A percentile compares a stretch with the other conserved stretches of the same genome.
These are phyloP conservation scores for Akanthomyces uredinophilus DNA, from an alignment of 2,329 filamentous ascomycete species.

Conservation along the genomic window DNA sequence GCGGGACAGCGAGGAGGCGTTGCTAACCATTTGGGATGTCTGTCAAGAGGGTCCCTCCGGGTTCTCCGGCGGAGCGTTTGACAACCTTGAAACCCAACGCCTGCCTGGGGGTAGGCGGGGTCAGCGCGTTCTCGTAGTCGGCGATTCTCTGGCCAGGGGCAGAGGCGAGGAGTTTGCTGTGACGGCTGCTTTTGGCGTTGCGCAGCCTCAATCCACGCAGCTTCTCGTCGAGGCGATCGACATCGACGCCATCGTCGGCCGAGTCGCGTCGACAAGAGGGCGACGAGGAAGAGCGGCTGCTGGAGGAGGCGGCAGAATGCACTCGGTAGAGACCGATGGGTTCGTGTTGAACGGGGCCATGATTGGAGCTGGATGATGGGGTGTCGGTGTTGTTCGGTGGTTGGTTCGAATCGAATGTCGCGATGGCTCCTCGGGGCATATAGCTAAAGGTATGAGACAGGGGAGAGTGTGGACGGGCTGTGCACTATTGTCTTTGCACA, in stretches of 20 bases:
- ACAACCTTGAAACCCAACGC: constrained; percentile 51
- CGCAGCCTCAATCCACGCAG: constrained; percentile 48
- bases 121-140: constrained; percentile 57
- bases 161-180: constrained; percentile 18
- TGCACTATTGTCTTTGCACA: constrained; percentile 48
- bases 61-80: constrained; percentile 38
- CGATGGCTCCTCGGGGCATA: constrained; percentile 58
- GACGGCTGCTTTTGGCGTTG: constrained; percentile 24
- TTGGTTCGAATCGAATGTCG: constrained; percentile 39
- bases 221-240: constrained; percentile 43
- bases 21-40: constrained; percentile 79
- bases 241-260: constrained; percentile 29
- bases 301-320: constrained; percentile 29
- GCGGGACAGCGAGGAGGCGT: neutral
- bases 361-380: constrained; percentile 39
- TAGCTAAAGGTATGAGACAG: constrained; percentile 42
- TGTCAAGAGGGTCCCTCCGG: constrained; percentile 39
- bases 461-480: constrained; percentile 38
- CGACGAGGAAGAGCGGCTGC: constrained; percentile 33
- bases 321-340: constrained; percentile 33
- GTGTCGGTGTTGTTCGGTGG: constrained; percentile 32
- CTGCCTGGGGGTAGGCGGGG: constrained; percentile 41
- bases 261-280: constrained; percentile 25
- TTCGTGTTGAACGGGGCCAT: constrained; percentile 51
- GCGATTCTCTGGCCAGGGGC: constrained; percentile 49